These are phyloP conservation scores for Cladorrhinum samala DNA, from an alignment of 495 filamentous ascomycete genomes.

Conservation along the genomic window DNA sequence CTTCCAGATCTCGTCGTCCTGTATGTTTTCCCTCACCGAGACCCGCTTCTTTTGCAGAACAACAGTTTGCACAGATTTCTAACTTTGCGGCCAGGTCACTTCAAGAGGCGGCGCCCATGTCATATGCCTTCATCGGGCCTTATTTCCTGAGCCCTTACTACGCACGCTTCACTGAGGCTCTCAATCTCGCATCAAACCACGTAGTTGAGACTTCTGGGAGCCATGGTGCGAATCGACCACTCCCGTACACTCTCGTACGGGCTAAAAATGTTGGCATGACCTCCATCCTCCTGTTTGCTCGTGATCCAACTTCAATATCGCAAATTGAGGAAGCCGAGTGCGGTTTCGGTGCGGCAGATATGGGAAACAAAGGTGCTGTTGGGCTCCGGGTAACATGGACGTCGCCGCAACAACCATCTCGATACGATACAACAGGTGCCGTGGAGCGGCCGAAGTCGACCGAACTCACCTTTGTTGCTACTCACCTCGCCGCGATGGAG, in stretches of 20 bases:
- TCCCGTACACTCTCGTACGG: constrained; percentile 40
- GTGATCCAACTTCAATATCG: constrained; percentile 48
- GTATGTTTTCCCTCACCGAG: constrained; percentile 36
- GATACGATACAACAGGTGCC: no score
- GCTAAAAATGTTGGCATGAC: constrained; percentile 80
- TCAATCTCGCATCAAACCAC: constrained; percentile 56
- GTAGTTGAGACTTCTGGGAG: constrained; percentile 16
- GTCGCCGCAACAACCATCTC: no score
- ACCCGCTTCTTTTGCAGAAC: no score
- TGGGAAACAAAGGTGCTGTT: constrained; percentile 94
- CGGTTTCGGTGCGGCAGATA: constrained; percentile 73
- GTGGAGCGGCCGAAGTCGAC: constrained; percentile 32
- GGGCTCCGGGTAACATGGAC: constrained; percentile 60
- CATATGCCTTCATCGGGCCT: constrained; percentile 80
- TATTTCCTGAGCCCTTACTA: constrained; percentile 73
- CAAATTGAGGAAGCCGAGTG: constrained; percentile 64
- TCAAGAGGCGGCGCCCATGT: constrained; percentile 84
- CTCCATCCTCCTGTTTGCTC: constrained; percentile 73
- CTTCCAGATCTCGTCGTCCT: constrained; percentile 65
- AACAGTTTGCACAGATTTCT: no score
- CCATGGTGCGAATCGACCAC: no score
- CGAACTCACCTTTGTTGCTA: constrained; percentile 74
- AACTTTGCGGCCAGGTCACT: constrained; percentile 47
- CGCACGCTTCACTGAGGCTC: constrained; percentile 55
- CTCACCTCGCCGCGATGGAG: constrained; percentile 88